phyloP scores from a whole-genome alignment of 2,329 filamentous ascomycete species.

The Microsporum audouinii region DNA sequence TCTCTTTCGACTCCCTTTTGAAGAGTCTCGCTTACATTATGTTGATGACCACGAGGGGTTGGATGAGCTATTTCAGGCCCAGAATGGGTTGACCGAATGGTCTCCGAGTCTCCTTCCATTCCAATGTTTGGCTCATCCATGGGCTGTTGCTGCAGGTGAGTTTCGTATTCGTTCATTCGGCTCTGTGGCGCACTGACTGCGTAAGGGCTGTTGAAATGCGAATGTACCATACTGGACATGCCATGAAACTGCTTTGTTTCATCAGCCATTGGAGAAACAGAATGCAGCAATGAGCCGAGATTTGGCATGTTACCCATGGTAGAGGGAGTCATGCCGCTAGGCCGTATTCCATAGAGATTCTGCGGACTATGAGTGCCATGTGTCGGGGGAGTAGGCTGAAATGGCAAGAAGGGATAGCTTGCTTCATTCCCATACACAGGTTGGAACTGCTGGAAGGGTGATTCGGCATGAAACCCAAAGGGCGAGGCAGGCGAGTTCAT shows the following conservation, averaged over 20 bases:
- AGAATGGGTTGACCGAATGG: slow-evolving; percentile 10
- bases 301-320: slow-evolving; percentile 34
- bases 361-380: slow-evolving; percentile 32
- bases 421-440: slow-evolving; percentile 49
- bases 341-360: slow-evolving; percentile 33
- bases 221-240: not conserved
- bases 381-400: slow-evolving; percentile 49
- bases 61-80: slow-evolving; percentile 45
- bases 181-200: slow-evolving; percentile 15
- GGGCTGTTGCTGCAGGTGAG: slow-evolving; percentile 15
- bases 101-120: slow-evolving; percentile 11
- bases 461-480: slow-evolving; percentile 48
- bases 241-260: slow-evolving; percentile 29
- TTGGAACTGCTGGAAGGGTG: slow-evolving; percentile 12
- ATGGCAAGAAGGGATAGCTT: slow-evolving; percentile 56
- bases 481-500: slow-evolving; percentile 59
- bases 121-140: slow-evolving; percentile 7
- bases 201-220: not conserved
- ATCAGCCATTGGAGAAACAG: slow-evolving; percentile 52
- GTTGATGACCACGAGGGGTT: slow-evolving; percentile 50
- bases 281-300: slow-evolving; percentile 44
- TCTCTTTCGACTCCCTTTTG: slow-evolving; percentile 81
- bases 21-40: slow-evolving; percentile 65
- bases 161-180: slow-evolving; percentile 8
- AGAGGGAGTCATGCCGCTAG: slow-evolving; percentile 47